These are phyloP conservation scores for Linnemannia zychae DNA, from an alignment of 192 early-diverging fungal genomes.

Conservation along the genomic window DNA sequence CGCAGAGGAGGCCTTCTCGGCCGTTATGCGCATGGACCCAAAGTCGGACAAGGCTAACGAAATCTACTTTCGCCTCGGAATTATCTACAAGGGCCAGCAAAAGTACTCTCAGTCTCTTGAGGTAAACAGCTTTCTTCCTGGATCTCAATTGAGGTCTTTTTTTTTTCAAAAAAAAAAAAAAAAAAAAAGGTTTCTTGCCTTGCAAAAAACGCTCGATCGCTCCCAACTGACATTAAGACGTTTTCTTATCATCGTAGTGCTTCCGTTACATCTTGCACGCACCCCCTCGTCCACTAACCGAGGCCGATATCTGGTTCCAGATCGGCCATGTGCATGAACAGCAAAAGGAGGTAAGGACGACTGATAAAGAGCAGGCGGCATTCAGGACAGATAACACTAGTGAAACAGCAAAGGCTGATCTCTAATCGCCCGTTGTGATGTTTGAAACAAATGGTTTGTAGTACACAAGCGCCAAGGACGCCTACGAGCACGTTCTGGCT, in stretches of 20 bases:
- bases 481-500: slow-evolving; percentile 89
- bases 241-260: slow-evolving; percentile 65
- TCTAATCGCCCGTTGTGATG: neutral
- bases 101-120: slow-evolving; percentile 79
- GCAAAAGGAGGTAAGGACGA: slow-evolving; percentile 78
- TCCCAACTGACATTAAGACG: slow-evolving; percentile 12
- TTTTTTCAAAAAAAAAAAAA: neutral
- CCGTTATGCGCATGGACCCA: slow-evolving; percentile 94
- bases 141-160: neutral
- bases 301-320: slow-evolving; percentile 97
- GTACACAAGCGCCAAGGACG: slow-evolving; percentile 79
- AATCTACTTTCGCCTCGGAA: slow-evolving; percentile 95
- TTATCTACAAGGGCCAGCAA: slow-evolving; percentile 94
- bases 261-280: slow-evolving; percentile 88
- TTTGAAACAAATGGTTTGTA: slow-evolving; percentile 18
- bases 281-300: slow-evolving; percentile 96
- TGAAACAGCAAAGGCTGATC: neutral
- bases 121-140: slow-evolving; percentile 47
- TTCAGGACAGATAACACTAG: neutral
- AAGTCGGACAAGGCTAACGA: slow-evolving; percentile 97
- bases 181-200: neutral
- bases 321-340: slow-evolving; percentile 97
- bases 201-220: neutral
- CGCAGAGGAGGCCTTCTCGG: slow-evolving; percentile 95
- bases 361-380: neutral